Evolutionary conservation across 78 protist species (phyloP).

Genomic region (Chrysochromulina tobinii): DNA sequence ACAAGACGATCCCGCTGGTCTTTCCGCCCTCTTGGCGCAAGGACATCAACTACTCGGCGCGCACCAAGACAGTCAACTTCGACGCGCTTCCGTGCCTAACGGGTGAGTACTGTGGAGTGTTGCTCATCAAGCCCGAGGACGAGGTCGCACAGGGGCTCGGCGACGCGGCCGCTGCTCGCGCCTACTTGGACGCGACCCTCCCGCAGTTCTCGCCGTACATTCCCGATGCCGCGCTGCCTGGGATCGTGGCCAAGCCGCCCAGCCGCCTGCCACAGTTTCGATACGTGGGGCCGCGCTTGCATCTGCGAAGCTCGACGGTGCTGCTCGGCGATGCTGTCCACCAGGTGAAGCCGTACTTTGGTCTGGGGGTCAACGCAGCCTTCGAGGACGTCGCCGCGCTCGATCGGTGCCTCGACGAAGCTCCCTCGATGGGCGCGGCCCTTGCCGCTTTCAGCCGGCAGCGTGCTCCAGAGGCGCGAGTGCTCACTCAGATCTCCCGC

Average conservation of each 20-base stretch:
- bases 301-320: neutral
- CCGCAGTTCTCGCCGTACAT: slow-evolving; percentile 1
- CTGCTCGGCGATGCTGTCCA: slow-evolving; percentile 25
- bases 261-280: slow-evolving; percentile 15
- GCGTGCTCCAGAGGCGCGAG: neutral
- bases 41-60: slow-evolving; percentile 48
- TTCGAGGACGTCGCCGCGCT: slow-evolving; percentile 37
- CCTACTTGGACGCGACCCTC: neutral
- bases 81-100: slow-evolving; percentile 9
- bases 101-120: neutral
- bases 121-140: slow-evolving; percentile 1
- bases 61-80: slow-evolving; percentile 3
- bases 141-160: neutral
- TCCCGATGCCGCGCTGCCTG: neutral
- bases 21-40: slow-evolving; percentile 32
- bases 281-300: neutral
- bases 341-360: slow-evolving; percentile 45
- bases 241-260: slow-evolving; percentile 1
- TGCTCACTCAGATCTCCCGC: neutral
- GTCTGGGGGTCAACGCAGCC: slow-evolving; percentile 37
- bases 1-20: slow-evolving; percentile 25
- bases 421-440: neutral
- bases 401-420: neutral
- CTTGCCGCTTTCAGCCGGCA: neutral
- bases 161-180: neutral